phyloP scores from a whole-genome alignment of 73 alveolate species.

The Tetrahymena thermophila region DNA sequence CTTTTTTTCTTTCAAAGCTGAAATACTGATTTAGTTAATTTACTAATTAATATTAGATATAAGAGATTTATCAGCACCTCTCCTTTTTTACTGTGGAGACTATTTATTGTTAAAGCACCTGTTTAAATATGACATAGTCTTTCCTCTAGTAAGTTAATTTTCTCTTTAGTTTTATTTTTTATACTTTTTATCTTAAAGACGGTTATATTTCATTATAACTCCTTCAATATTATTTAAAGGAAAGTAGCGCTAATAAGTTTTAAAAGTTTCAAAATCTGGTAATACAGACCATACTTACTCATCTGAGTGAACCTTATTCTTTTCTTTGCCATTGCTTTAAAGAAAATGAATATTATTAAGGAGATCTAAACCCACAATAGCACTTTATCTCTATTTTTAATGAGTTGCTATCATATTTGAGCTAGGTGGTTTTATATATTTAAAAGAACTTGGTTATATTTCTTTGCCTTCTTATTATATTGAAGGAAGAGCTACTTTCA shows the following conservation, averaged over 20 bases:
- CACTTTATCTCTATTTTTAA: not conserved
- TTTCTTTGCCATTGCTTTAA: not conserved
- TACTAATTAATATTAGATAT: not conserved
- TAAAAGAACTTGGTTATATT: not conserved
- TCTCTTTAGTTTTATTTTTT: not conserved
- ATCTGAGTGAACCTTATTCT: not conserved
- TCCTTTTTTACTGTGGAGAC: not conserved
- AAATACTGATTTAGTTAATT: not conserved
- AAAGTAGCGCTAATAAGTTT: not conserved
- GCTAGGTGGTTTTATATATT: not conserved
- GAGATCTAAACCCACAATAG: not conserved
- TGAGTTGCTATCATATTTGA: not conserved
- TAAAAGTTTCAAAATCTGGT: not conserved
- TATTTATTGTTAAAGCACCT: not conserved
- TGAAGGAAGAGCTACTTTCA: not conserved
- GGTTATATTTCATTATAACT: not conserved
- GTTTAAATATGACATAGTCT: not conserved
- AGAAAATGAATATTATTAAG: not conserved
- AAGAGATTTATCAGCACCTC: not conserved
- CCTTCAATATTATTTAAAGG: not conserved
- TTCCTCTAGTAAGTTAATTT: not conserved
- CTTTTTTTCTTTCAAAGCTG: not conserved
- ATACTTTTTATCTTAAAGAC: not conserved
- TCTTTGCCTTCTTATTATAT: not conserved
- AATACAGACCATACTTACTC: not conserved